Base-by-base conservation (phyloP, 78 protist species). In the Dictyostelium brefeldianum region DNA sequence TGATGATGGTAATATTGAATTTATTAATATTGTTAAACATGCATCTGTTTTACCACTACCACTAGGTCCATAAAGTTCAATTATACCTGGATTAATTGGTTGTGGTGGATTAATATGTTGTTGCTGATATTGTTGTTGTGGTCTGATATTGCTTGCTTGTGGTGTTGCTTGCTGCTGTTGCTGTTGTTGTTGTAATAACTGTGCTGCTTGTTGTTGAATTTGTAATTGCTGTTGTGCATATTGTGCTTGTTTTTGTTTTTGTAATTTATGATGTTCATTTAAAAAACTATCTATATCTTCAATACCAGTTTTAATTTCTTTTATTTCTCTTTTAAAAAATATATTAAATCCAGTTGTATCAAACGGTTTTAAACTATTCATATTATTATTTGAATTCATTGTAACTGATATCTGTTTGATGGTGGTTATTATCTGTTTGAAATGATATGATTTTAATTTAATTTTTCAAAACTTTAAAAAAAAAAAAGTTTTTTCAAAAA, bases 241-340 rank as follows among this genome's bases (percentile, higher is more conserved):
- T 20, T 22, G 69, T 59, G n/a, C 31, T 59, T 59, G 69, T 59
- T 20, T 8, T 59, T 59, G 69, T 59, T 4, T 59, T 59, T 59
- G 69, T 18, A 22, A 1, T 59, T 59, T 59, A 18, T 22, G 25
- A 59, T 59, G 31, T 3, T 71, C 41, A 7, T 50, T 65, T 25
- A 77, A 75, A 77, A 27, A 77, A 20, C 9, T 6, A 77, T 87
- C 92, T 27, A 87, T 27, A 22, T 50, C 75, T 6, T 50, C 65
- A 22, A 87, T 18, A 20, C 92, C 92, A 3, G 81, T 75, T 9
- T 3, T 54, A 6, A 87, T 47, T 20, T 57, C 20, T 29, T 70
- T 46, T 27, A 57, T 27, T 6, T 51, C 62, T 87, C 83, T 87
- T 77, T 87, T 87, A 31, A 75, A 77, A 77, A 77, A 87, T 84